Percentiles rank a stretch among this genome's conserved stretches.
Evolutionary conservation across 495 filamentous ascomycete species (phyloP).

Genomic region (Melanomma pulvis-pyrius): DNA sequence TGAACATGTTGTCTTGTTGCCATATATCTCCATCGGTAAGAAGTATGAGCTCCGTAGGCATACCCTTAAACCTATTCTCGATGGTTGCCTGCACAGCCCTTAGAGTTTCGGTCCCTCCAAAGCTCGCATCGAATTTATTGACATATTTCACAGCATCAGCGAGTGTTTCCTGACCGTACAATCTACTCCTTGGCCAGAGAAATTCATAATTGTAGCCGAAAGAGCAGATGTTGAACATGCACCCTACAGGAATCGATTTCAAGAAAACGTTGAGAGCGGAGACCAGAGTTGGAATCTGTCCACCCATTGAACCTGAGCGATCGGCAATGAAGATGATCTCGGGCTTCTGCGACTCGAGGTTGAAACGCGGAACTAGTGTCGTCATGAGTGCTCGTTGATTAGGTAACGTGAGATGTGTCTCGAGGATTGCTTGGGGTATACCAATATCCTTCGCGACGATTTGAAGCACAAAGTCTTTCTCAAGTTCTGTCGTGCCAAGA

Average conservation of each 20-base stretch:
- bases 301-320: slow-evolving; percentile 65
- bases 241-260: slow-evolving; percentile 66
- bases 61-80: slow-evolving; percentile 50
- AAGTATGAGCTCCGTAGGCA: slow-evolving; percentile 64
- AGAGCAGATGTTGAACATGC: slow-evolving; percentile 74
- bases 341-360: slow-evolving; percentile 53
- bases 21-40: slow-evolving; percentile 72
- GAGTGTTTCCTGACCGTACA: slow-evolving; percentile 57
- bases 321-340: slow-evolving; percentile 75
- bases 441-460: slow-evolving; percentile 58
- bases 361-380: slow-evolving; percentile 67
- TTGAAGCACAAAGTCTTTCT: slow-evolving; percentile 58
- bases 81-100: slow-evolving; percentile 57
- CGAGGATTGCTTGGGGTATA: slow-evolving; percentile 62
- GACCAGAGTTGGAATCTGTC: slow-evolving; percentile 57
- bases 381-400: slow-evolving; percentile 67
- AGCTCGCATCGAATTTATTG: slow-evolving; percentile 51
- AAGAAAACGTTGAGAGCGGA: slow-evolving; percentile 67
- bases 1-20: slow-evolving; percentile 57
- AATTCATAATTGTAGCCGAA: slow-evolving; percentile 61
- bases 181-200: slow-evolving; percentile 60
- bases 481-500: slow-evolving; percentile 51
- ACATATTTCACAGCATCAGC: slow-evolving; percentile 55
- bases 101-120: slow-evolving; percentile 69
- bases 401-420: slow-evolving; percentile 61